Evolutionary conservation across 2,329 filamentous ascomycete species (phyloP), one percentile per base, ranked within the genome.

Genomic region (Sporothrix luriei): DNA sequence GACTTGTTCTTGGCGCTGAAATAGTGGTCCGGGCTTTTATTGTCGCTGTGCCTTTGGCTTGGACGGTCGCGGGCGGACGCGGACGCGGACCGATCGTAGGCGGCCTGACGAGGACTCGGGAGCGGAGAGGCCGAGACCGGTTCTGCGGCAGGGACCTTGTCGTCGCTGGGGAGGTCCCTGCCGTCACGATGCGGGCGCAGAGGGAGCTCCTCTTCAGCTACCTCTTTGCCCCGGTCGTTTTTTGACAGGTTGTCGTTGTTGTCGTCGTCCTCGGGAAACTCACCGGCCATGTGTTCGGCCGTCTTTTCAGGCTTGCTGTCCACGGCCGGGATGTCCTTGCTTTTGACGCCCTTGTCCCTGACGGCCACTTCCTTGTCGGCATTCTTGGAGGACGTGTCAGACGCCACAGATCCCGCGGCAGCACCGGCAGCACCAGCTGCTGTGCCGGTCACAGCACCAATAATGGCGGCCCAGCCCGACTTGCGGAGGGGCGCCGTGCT

Each of bases 71-170:
- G 43, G 66, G 83, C 38, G 14, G 38, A 43, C 71, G 80, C 72
- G 10, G 13, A n/a, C n/a, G 16, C 16, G 9, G 48, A 49, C 11
- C 14, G 24, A 26, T 55, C 24, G 40, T 14, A 43, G 40, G 33
- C 26, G 14, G 26, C 26, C 24, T 43, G 40, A 33, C 49, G 24
- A 33, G 24, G 62, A 85, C 85, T 74, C 89, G 88, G 3, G 87
- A 85, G 3, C 89, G 88, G 21, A 85, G 82, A 24, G 82, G 76
- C 38, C 85, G 85, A 19, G 85, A 84, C 7, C 77, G 77, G 19
- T 80, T 80, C 5, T 14, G 55, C 2, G 24, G 13, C 26, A 54
- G 51, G 33, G 54, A 43, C 48, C n/a, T 54, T 26, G 16, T 40
- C 24, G 7, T 21, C 16, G 40, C 7, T 24, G 19, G 33, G 33